Base-by-base conservation (phyloP, 225 moss, liverwort and hornwort genomes). In the Pseudisothecium myosuroides region DNA sequence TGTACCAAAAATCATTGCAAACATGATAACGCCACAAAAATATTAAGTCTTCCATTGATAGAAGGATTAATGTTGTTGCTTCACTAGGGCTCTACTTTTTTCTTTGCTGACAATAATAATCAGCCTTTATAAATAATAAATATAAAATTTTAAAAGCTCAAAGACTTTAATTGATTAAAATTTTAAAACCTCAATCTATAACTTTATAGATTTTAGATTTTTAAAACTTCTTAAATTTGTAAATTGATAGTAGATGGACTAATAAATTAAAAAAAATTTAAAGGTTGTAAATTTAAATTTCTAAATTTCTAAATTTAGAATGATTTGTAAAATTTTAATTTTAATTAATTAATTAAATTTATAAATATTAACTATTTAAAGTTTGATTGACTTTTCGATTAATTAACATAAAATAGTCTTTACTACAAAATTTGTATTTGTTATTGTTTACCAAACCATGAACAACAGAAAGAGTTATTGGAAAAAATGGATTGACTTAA, bases 21-120 rank as follows among this genome's bases (percentile, higher is more conserved):
- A 76, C 0, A 0, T 7, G 2, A 12, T 50, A 32, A 49, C 0
- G 4, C 75, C 0, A 7, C 20, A 20, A 75, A 41, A 49, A 74
- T 4, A 7, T 0, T 2, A 49, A 49, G 5, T 18, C 12, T 75
- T 75, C 0, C 1, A 75, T 20, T 32, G 1, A 50, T 12, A 75
- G 7, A 50, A 11, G 4, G 1, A 50, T 49, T 7, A 49, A 7
- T 49, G 5, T 74, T 74, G 4, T 18, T 31, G 10, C 11, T 19
- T 47, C 7, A 47, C 19, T 0, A 3, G 0, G 11, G 1, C 4
- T 39, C 7, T 9, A 28, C 2, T 47, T 0, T 6, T 49, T 31
- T 12, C 0, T 47, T 31, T 75, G 2, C 5, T 31, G 0, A 11
- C 18, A 75, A 75, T 31, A 9, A 18, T 18, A 17, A 47, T 74